A percentile compares a stretch with the other conserved stretches of the same genome.
phyloP scores from a whole-genome alignment of 768 basidiomycete species.

The Collybia nuda region DNA sequence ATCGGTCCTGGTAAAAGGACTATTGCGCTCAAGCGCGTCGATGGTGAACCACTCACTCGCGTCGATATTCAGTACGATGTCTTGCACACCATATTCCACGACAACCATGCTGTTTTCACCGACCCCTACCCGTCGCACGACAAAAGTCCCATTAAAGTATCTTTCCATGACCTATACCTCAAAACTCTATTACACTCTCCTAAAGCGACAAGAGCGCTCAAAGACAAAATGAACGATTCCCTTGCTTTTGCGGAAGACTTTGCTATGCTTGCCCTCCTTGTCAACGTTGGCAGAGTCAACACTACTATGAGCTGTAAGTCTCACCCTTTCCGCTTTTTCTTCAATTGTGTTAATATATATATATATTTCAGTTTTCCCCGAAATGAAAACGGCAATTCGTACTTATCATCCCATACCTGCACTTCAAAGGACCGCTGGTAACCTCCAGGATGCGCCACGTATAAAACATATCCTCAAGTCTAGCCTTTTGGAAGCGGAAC shows the following conservation, averaged over 20 bases:
- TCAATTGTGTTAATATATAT: conserved; percentile 3
- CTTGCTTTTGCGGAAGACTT: conserved; percentile 63
- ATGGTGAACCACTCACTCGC: conserved; percentile 68
- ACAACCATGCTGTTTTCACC: conserved; percentile 57
- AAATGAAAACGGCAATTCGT: conserved; percentile 75
- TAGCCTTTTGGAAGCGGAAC: conserved; percentile 46
- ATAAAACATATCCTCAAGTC: conserved; percentile 76
- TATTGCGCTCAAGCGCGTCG: conserved; percentile 50
- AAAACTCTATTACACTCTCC: conserved; percentile 53
- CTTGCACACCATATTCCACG: conserved; percentile 72
- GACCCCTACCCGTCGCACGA: conserved; percentile 33
- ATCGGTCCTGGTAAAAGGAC: conserved; percentile 32
- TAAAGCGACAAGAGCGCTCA: conserved; percentile 68
- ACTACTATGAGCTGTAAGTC: conserved; percentile 80
- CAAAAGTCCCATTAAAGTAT: conserved; percentile 29
- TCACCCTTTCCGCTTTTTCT: conserved; percentile 12
- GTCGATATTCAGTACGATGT: conserved; percentile 79
- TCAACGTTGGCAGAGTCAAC: conserved; percentile 80
- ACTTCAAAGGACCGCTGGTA: conserved; percentile 65
- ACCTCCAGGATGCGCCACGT: conserved; percentile 76
- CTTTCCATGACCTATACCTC: conserved; percentile 65
- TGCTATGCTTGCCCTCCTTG: conserved; percentile 71
- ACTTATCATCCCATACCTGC: conserved; percentile 80
- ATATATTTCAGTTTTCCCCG: conserved; percentile 60
- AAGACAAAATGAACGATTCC: conserved; percentile 68